Percentiles rank a stretch among this genome's conserved stretches.
Conservation (phyloP, 2,329 filamentous ascomycete species). For the Plenodomus tracheiphilus region DNA sequence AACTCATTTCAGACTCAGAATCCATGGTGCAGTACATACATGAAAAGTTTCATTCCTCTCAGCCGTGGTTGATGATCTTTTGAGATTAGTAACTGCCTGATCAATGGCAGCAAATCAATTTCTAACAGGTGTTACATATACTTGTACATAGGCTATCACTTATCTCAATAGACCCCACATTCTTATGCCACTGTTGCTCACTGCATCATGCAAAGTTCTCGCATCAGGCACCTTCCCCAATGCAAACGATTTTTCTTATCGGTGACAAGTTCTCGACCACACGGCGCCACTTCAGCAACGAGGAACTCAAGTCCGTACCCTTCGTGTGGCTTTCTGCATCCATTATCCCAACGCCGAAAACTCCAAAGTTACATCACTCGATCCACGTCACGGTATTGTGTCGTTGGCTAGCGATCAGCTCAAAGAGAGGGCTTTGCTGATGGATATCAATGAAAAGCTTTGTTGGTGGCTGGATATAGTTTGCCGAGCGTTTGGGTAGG, state of each 20-base stretch:
- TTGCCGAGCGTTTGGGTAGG: too few relatives aligned
- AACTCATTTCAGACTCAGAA: too few relatives aligned
- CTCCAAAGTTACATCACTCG: constrained; percentile 45
- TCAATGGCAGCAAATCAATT: too few relatives aligned
- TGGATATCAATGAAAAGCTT: constrained; percentile 46
- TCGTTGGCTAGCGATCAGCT: constrained; percentile 48
- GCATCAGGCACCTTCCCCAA: constrained; percentile 49
- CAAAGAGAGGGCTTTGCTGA: constrained; percentile 46
- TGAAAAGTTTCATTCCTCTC: too few relatives aligned
- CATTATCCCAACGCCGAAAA: constrained; percentile 24
- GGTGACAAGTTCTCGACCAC: constrained; percentile 47
- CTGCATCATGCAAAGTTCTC: constrained; percentile 49
- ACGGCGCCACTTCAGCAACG: constrained; percentile 45
- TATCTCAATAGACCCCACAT: constrained; percentile 38
- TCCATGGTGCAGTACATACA: too few relatives aligned
- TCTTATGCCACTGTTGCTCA: constrained; percentile 50
- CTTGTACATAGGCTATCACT: too few relatives aligned
- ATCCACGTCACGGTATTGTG: constrained; percentile 48
- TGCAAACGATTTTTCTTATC: constrained; percentile 51
- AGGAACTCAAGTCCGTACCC: constrained; percentile 46
- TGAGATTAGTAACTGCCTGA: too few relatives aligned
- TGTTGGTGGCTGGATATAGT: too few relatives aligned
- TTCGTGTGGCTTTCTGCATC: constrained; percentile 46
- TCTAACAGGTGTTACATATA: too few relatives aligned
- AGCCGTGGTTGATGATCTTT: too few relatives aligned